Base-by-base conservation (phyloP, 108 stramenopile genomes). In the Epithemia pelagica region DNA sequence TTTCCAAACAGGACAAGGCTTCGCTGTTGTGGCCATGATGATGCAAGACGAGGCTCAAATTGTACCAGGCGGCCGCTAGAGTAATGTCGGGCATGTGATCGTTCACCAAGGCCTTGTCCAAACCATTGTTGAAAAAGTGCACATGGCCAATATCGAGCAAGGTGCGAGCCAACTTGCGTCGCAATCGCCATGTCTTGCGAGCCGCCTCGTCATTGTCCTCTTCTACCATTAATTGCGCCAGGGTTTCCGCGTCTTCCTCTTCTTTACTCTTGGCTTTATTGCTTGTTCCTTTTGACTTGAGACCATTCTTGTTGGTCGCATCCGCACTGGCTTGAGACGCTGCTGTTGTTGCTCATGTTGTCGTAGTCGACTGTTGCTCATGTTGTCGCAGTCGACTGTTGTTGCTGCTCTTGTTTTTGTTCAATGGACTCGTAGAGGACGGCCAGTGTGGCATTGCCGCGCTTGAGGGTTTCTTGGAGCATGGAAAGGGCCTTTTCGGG, bases 91-190 rank as follows among this genome's bases (percentile, higher is more conserved):
- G 21, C 67, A 68, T 59, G 33, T 59, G 55, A 25, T 58, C 28
- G 25, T 59, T 21, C 58, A 68, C 20, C 58, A 68, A 28, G 21
- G 67, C 67, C 22, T 25, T 28, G 23, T 68, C 67, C 8, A 32
- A 59, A 58, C 59, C 58, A 28, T 55, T 58, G 27, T 68, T 68
- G 31, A 59, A 68, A 37, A 68, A 68, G 30, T 68, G 67, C n/a
- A 68, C 67, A 23, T 59, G 58, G 2, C 58, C 67, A 58, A 68
- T 68, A 28, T 68, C 56, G 54, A 68, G 24, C 32, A 68, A 32
- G 24, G 67, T 59, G 20, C 67, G 28, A 22, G 58, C 56, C 22
- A 68, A 32, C n/a, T 59, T 59, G 2, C 57, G 58, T 32, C 67
- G 24, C 10, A 68, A 30, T 1, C 57, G 67, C 2, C 56, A 30